Conservation (phyloP, 495 filamentous ascomycete species). For the Xylaria castorea region DNA sequence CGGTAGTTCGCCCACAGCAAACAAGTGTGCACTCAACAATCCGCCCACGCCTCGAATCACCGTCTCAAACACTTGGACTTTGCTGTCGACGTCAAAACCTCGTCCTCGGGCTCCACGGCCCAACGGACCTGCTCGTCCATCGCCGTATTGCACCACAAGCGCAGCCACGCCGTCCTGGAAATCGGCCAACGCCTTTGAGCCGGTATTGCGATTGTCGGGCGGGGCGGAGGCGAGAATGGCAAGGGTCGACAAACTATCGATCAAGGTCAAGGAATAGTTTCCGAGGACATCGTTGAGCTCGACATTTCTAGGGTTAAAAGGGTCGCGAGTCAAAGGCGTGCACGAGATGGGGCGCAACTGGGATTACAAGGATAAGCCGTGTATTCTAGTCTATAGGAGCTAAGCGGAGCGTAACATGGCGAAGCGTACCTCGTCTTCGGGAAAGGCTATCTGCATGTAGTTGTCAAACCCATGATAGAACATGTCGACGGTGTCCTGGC, state of each 20-base stretch:
- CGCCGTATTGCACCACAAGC: slow-evolving; percentile 86
- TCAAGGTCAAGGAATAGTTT: slow-evolving; percentile 93
- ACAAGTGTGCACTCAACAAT: slow-evolving; percentile 89
- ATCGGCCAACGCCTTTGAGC: slow-evolving; percentile 68
- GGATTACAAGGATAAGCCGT: slow-evolving; percentile 26
- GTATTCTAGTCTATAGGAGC: slow-evolving; percentile 16
- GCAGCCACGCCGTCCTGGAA: slow-evolving; percentile 82
- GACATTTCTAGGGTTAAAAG: slow-evolving; percentile 77
- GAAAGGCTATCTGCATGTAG: slow-evolving; percentile 92
- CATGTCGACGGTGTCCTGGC: slow-evolving; percentile 83
- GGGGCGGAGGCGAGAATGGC: slow-evolving; percentile 83
- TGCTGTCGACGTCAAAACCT: slow-evolving; percentile 95
- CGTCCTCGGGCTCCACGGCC: slow-evolving; percentile 76
- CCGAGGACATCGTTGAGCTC: slow-evolving; percentile 95
- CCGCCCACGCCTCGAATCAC: slow-evolving; percentile 94
- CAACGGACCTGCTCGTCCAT: slow-evolving; percentile 71
- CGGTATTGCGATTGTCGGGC: slow-evolving; percentile 53
- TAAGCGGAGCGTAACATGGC: background rate
- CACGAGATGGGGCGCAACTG: slow-evolving; percentile 86
- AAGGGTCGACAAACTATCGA: slow-evolving; percentile 92
- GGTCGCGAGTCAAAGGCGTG: slow-evolving; percentile 79
- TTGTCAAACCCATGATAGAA: slow-evolving; percentile 98
- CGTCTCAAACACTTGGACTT: slow-evolving; percentile 97
- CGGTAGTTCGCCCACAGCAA: slow-evolving; percentile 86
- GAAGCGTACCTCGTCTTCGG: slow-evolving; percentile 81